phyloP scores from a whole-genome alignment of 805 yeast species.

The Jamesozyma rosinii region DNA sequence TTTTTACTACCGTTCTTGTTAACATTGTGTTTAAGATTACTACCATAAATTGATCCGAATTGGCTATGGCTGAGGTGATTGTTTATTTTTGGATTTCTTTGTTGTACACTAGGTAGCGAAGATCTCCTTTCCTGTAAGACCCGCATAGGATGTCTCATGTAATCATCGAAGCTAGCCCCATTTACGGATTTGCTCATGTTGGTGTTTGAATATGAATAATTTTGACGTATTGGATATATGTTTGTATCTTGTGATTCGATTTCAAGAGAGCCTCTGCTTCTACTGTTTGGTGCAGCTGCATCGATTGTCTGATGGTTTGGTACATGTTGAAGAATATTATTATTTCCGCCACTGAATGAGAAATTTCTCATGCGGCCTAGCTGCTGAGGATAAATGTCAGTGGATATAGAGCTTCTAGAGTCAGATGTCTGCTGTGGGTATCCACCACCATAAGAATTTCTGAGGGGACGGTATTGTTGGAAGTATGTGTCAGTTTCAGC shows the following conservation, averaged over 20 bases:
- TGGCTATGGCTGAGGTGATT: neutral
- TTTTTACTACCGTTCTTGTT: neutral
- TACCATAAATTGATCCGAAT: neutral
- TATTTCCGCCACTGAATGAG: neutral
- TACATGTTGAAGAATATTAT: neutral
- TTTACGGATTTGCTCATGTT: neutral
- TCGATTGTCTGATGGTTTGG: neutral
- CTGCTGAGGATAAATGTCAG: neutral
- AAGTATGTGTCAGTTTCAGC: neutral
- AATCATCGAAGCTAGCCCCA: neutral
- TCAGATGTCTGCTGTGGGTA: neutral
- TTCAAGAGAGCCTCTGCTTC: neutral
- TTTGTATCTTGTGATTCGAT: neutral
- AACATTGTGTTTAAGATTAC: neutral
- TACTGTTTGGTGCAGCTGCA: neutral
- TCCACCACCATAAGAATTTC: neutral
- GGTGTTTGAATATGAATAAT: neutral
- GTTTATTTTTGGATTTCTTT: neutral
- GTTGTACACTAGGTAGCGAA: conserved; percentile 1
- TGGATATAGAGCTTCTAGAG: neutral
- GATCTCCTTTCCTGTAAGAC: conserved; percentile 2
- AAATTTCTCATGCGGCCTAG: neutral
- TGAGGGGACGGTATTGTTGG: neutral
- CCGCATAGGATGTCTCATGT: neutral
- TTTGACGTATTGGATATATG: neutral